Percentiles rank a stretch among this genome's conserved stretches.
Conservation (phyloP, 345 rosid genomes). For the Stellera chamaejasme region DNA sequence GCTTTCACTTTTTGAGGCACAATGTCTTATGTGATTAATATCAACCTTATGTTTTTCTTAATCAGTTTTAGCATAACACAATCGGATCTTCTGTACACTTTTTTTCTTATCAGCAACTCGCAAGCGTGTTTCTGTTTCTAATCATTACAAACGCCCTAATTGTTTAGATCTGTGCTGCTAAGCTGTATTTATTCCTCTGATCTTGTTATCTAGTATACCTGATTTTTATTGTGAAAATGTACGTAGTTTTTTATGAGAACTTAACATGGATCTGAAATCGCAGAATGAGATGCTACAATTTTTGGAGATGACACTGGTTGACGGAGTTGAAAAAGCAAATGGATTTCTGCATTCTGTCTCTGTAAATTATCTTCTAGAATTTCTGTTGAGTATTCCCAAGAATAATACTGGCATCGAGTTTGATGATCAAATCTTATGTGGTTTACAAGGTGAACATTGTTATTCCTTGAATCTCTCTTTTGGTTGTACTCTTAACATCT, state of each 20-base stretch:
- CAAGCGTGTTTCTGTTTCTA: too few species aligned
- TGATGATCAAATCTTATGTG: conserved; percentile 47
- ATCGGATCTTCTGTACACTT: too few species aligned
- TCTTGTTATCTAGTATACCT: too few species aligned
- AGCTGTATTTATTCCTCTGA: too few species aligned
- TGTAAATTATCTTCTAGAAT: conserved; percentile 42
- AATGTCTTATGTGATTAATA: too few species aligned
- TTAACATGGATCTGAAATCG: conserved; percentile 10
- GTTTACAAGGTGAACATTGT: conserved; percentile 52
- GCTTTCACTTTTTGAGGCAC: background rate
- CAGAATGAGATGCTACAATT: conserved; percentile 52
- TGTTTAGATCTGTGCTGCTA: too few species aligned
- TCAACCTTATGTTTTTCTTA: too few species aligned
- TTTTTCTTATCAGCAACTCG: too few species aligned
- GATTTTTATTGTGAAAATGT: too few species aligned
- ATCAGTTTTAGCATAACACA: too few species aligned
- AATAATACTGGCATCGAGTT: conserved; percentile 26
- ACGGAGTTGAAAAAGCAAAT: conserved; percentile 46
- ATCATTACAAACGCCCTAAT: too few species aligned
- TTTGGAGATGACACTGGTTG: conserved; percentile 68
- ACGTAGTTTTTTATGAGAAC: too few species aligned
- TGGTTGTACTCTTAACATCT: background rate
- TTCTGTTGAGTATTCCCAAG: conserved; percentile 40
- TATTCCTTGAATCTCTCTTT: background rate
- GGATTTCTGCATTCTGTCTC: conserved; percentile 33